Evolutionary conservation across 139 green algal species (phyloP).

Genomic region (Mesotaenium endlicherianum): DNA sequence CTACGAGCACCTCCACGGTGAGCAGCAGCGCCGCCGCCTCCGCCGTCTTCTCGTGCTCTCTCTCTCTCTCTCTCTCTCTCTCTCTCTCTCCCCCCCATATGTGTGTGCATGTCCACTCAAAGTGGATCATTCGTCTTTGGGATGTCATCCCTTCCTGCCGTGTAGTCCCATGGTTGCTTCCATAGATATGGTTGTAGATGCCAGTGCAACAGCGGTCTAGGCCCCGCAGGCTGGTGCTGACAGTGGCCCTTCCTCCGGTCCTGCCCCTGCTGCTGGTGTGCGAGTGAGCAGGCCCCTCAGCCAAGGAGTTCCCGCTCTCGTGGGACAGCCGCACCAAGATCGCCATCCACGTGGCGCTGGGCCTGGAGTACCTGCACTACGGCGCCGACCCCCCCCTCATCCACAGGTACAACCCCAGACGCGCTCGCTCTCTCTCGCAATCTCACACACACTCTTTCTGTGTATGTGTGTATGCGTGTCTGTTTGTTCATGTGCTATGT

Average conservation of each 20-base stretch:
- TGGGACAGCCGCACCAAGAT: conserved; percentile 45
- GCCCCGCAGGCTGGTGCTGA: too few species aligned
- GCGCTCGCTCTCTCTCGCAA: background rate
- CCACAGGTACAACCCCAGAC: conserved; percentile 6
- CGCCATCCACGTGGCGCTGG: conserved; percentile 24
- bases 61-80: too few species aligned
- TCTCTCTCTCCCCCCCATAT: too few species aligned
- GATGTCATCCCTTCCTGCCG: background rate
- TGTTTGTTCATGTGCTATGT: too few species aligned
- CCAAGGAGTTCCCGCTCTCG: conserved; percentile 16
- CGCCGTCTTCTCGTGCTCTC: too few species aligned
- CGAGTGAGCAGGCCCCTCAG: conserved; percentile 9
- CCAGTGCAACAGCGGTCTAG: too few species aligned
- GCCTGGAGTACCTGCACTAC: conserved; percentile 41
- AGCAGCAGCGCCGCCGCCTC: too few species aligned
- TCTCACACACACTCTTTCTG: background rate
- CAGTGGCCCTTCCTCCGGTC: too few species aligned
- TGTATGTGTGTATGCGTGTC: background rate
- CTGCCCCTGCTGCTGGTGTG: too few species aligned
- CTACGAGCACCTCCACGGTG: conserved; percentile 35
- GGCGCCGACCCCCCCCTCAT: conserved; percentile 36
- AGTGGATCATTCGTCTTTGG: background rate
- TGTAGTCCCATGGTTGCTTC: too few species aligned
- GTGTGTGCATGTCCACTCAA: background rate
- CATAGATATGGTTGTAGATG: too few species aligned